These are phyloP conservation scores for Cercophora scortea DNA, from an alignment of 495 filamentous ascomycete species.

Conservation along the genomic window DNA sequence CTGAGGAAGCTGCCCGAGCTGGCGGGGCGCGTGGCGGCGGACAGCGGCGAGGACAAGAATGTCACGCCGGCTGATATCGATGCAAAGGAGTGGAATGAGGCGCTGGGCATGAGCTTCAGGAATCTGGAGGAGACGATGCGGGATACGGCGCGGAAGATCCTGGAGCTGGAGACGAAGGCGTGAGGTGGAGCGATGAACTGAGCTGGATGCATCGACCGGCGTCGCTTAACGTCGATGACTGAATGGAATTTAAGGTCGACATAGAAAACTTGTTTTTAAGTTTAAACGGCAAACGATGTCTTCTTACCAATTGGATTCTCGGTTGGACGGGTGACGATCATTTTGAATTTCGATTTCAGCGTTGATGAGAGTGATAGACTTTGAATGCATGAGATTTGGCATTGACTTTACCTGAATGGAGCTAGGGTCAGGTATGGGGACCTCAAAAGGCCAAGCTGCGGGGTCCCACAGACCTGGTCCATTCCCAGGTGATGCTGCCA, in stretches of 20 bases:
- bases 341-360: no score
- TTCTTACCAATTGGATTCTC: no score
- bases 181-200: neutral
- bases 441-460: no score
- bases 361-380: no score
- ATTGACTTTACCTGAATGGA: no score
- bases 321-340: no score
- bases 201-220: neutral
- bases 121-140: constrained; percentile 28
- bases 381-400: no score
- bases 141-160: constrained; percentile 23
- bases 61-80: constrained; percentile 15
- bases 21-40: neutral
- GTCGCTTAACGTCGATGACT: neutral
- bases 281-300: no score
- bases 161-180: constrained; percentile 14
- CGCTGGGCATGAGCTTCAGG: constrained; percentile 18
- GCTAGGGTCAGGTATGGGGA: no score
- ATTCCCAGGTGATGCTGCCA: no score
- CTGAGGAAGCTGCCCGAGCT: constrained; percentile 21
- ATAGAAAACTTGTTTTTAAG: no score
- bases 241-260: neutral
- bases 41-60: constrained; percentile 19
- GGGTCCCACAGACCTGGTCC: no score
- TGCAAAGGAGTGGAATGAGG: constrained; percentile 20